A percentile compares a stretch with the other conserved stretches of the same genome.
Conservation (phyloP, 441 rosid genomes). For the Kokia cookei region DNA sequence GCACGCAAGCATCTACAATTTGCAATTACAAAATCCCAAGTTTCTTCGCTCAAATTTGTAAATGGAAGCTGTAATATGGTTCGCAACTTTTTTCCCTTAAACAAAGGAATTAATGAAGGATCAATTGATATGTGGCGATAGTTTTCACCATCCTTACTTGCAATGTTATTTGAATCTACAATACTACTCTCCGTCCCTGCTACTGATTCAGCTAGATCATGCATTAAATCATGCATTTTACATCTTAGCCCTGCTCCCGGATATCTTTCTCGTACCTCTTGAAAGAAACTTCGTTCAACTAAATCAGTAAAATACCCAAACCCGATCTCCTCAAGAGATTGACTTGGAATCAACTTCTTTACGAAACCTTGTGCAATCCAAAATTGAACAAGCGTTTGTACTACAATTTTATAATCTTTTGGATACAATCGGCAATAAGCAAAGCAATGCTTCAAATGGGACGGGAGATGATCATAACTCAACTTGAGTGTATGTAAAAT, state of each 20-base stretch:
- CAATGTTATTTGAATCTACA: too few species aligned
- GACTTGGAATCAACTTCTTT: neutral
- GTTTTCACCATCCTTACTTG: too few species aligned
- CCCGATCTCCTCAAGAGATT: neutral
- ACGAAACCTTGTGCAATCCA: neutral
- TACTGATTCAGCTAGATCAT: too few species aligned
- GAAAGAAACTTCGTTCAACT: neutral
- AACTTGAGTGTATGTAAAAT: neutral
- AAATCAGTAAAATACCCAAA: neutral
- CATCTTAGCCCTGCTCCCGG: too few species aligned
- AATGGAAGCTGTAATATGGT: too few species aligned
- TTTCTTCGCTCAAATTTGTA: neutral
- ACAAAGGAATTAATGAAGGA: too few species aligned
- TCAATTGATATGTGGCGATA: too few species aligned
- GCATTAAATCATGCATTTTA: too few species aligned
- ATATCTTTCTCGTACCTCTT: neutral
- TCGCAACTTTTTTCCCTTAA: too few species aligned
- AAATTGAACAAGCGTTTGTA: neutral
- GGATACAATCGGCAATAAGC: neutral
- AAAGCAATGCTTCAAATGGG: neutral
- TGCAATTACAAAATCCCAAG: neutral
- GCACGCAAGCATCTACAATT: neutral
- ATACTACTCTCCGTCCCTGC: too few species aligned
- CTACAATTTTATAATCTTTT: neutral
- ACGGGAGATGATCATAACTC: neutral